These are phyloP conservation scores for Opeltia flavorubescens DNA, from an alignment of 495 filamentous ascomycete species.

Conservation along the genomic window DNA sequence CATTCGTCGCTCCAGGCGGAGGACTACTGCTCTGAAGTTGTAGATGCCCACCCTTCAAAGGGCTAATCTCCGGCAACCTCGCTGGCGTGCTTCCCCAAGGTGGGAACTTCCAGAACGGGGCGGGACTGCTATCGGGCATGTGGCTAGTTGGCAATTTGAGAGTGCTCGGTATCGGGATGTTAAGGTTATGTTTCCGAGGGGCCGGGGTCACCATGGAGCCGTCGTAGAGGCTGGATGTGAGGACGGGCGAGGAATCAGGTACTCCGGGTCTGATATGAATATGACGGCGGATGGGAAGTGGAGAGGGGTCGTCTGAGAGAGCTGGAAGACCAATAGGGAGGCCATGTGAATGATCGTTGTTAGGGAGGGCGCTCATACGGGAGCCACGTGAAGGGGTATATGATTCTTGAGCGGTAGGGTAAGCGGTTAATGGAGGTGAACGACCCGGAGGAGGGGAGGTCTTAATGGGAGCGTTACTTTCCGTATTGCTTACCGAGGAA, in stretches of 20 bases:
- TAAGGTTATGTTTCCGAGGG: slow-evolving; percentile 67
- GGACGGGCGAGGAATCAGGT: slow-evolving; percentile 51
- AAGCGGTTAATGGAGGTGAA: slow-evolving; percentile 33
- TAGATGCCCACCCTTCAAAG: slow-evolving; percentile 37
- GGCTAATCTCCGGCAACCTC: slow-evolving; percentile 45
- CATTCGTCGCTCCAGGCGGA: slow-evolving; percentile 35
- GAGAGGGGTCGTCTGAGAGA: slow-evolving; percentile 45
- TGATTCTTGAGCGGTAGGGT: slow-evolving; percentile 31
- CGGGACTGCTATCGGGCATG: slow-evolving; percentile 87
- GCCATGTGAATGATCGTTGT: slow-evolving; percentile 22
- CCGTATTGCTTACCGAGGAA: not conserved
- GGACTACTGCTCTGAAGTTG: slow-evolving; percentile 49
- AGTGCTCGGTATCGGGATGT: slow-evolving; percentile 77
- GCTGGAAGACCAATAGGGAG: slow-evolving; percentile 26
- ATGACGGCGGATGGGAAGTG: slow-evolving; percentile 36
- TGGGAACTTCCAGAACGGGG: slow-evolving; percentile 94
- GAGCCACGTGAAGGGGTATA: slow-evolving; percentile 44
- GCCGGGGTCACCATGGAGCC: slow-evolving; percentile 65
- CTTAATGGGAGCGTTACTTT: slow-evolving; percentile 14
- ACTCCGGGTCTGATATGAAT: slow-evolving; percentile 42
- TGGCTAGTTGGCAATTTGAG: slow-evolving; percentile 83
- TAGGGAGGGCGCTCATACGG: slow-evolving; percentile 28
- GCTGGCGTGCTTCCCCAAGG: slow-evolving; percentile 62
- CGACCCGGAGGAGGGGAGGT: slow-evolving; percentile 26
- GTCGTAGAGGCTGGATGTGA: slow-evolving; percentile 46